phyloP scores from a whole-genome alignment of 208 protist genomes.

The Trypanosoma lewisi region DNA sequence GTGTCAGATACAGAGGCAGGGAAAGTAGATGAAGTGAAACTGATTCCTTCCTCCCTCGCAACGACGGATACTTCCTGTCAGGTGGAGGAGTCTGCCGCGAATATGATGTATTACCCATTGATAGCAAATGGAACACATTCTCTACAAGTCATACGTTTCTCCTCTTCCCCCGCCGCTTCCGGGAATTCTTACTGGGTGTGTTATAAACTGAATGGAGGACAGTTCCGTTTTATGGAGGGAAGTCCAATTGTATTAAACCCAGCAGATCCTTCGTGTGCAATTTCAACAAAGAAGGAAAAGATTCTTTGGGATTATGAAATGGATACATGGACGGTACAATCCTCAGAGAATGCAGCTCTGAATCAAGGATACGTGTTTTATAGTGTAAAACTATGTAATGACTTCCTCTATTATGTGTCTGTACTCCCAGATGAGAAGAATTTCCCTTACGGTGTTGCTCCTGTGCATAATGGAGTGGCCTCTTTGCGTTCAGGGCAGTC shows the following conservation, averaged over 20 bases:
- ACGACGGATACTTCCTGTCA: conserved; percentile 27
- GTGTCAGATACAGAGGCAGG: conserved; percentile 14
- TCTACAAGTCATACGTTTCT: conserved; percentile 42
- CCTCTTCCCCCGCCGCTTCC: conserved; percentile 2
- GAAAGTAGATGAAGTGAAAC: conserved; percentile 59
- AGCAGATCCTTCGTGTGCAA: conserved; percentile 49
- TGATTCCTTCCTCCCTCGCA: conserved; percentile 33
- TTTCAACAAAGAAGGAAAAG: conserved; percentile 23
- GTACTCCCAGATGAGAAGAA: not conserved
- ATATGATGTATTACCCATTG: conserved; percentile 44
- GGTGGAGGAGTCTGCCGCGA: conserved; percentile 22
- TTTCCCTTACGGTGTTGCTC: conserved; percentile 24
- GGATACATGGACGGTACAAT: conserved; percentile 60
- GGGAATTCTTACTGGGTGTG: conserved; percentile 61
- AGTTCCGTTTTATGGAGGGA: conserved; percentile 63
- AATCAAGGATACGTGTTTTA: conserved; percentile 62
- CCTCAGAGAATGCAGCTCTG: conserved; percentile 20
- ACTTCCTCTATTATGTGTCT: conserved; percentile 64
- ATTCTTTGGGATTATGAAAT: conserved; percentile 53
- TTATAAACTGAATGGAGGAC: conserved; percentile 85
- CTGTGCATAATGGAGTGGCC: conserved; percentile 12
- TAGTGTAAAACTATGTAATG: conserved; percentile 63
- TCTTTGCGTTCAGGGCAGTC: conserved; percentile 12
- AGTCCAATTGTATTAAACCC: conserved; percentile 9
- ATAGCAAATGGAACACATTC: conserved; percentile 72